Evolutionary conservation across 768 basidiomycete genomes (phyloP).

Genomic region (Agaricus sinodeliciosus): DNA sequence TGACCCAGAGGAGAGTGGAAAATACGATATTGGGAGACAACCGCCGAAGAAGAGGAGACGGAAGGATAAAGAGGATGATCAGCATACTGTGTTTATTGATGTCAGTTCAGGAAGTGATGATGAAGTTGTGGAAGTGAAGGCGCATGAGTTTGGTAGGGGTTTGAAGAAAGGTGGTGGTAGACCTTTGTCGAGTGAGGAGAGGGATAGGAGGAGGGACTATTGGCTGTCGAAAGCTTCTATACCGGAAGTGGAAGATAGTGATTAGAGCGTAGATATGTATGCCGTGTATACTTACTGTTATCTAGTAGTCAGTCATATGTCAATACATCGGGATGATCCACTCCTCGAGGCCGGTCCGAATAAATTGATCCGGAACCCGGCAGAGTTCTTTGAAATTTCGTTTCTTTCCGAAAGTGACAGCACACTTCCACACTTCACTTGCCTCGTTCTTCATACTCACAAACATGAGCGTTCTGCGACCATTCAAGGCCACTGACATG

Average conservation of each 20-base stretch:
- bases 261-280: conserved; percentile 3
- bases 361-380: conserved; percentile 1
- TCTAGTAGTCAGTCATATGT: neutral
- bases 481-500: conserved; percentile 85
- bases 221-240: conserved; percentile 51
- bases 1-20: conserved; percentile 45
- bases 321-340: neutral
- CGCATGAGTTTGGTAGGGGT: conserved; percentile 14
- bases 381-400: neutral
- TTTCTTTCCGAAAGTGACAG: neutral
- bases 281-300: neutral
- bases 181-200: conserved; percentile 8
- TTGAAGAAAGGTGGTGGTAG: conserved; percentile 9
- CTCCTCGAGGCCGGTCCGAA: neutral
- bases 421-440: neutral
- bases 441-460: neutral
- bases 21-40: conserved; percentile 46
- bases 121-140: conserved; percentile 18
- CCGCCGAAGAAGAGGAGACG: conserved; percentile 41
- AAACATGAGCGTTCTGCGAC: conserved; percentile 78
- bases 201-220: conserved; percentile 38
- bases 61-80: conserved; percentile 32
- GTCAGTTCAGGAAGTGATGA: conserved; percentile 23
- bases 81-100: conserved; percentile 44
- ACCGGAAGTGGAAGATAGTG: conserved; percentile 20